phyloP scores from a whole-genome alignment of 2,329 filamentous ascomycete genomes.

The Diplocarpon rosae region DNA sequence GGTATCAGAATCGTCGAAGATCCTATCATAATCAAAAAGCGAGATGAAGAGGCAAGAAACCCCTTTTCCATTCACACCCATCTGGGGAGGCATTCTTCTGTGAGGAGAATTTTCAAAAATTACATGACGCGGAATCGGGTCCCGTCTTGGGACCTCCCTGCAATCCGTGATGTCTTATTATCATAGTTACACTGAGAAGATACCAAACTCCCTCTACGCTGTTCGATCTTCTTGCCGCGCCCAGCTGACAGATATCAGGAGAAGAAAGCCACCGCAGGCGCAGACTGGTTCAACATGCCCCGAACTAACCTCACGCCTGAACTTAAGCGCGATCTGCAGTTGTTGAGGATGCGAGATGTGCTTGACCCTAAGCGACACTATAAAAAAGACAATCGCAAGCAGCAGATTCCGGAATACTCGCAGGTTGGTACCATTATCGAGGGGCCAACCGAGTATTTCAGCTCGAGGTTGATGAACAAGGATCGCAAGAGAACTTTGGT shows the following conservation, averaged over 20 bases:
- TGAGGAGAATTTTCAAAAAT: slow-evolving; percentile 65
- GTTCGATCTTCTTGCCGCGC: slow-evolving; percentile 6
- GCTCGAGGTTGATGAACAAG: slow-evolving; percentile 69
- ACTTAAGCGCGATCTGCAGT: slow-evolving; percentile 78
- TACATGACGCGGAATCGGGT: slow-evolving; percentile 63
- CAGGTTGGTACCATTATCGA: slow-evolving; percentile 83
- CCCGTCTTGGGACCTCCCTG: slow-evolving; percentile 73
- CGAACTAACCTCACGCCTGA: slow-evolving; percentile 74
- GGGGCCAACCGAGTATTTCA: slow-evolving; percentile 81
- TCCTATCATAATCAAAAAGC: slow-evolving; percentile 35
- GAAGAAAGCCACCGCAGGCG: slow-evolving; percentile 56
- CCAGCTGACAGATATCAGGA: slow-evolving; percentile 21
- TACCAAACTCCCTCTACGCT: slow-evolving; percentile 2
- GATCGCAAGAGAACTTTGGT: slow-evolving; percentile 80
- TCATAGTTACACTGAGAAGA: slow-evolving; percentile 62
- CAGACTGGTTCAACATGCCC: slow-evolving; percentile 80
- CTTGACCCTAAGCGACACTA: slow-evolving; percentile 65
- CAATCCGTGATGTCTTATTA: slow-evolving; percentile 47
- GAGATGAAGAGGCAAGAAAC: slow-evolving; percentile 39
- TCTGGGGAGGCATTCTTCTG: slow-evolving; percentile 27
- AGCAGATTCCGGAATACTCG: slow-evolving; percentile 64
- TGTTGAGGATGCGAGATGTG: slow-evolving; percentile 79
- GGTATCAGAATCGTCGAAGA: slow-evolving; percentile 43
- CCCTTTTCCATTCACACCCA: neutral
- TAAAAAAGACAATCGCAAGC: slow-evolving; percentile 60